Evolutionary conservation across 2,329 filamentous ascomycete species (phyloP).

Genomic region (Hawksworthiomyces lignivorus): DNA sequence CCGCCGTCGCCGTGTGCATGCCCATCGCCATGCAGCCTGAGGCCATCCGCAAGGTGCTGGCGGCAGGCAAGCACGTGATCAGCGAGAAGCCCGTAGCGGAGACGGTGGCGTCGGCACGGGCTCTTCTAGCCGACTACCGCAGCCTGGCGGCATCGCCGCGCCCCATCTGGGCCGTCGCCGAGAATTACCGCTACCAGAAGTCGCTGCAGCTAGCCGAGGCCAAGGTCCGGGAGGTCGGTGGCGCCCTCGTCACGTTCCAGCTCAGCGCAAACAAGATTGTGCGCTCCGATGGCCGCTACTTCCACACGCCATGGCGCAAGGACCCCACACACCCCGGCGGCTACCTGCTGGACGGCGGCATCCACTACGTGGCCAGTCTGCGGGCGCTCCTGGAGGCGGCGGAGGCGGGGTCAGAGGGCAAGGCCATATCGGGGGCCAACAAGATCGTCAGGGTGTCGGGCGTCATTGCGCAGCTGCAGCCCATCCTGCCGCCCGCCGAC

Average conservation of each 20-base stretch:
- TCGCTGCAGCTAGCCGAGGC: conserved; percentile 17
- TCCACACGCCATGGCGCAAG: conserved; percentile 52
- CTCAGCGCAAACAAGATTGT: conserved; percentile 38
- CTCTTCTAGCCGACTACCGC: conserved; percentile 24
- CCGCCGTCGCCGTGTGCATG: conserved; percentile 50
- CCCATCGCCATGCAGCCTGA: conserved; percentile 55
- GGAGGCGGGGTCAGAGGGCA: conserved; percentile 17
- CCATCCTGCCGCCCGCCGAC: conserved; percentile 57
- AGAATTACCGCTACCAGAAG: conserved; percentile 57
- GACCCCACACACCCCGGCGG: conserved; percentile 65
- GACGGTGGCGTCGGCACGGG: conserved; percentile 30
- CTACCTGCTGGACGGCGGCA: conserved; percentile 68
- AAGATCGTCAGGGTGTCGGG: conserved; percentile 43
- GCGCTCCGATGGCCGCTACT: conserved; percentile 36
- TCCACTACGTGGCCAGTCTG: conserved; percentile 61
- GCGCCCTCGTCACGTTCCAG: conserved; percentile 26
- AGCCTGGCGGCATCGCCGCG: conserved; percentile 14
- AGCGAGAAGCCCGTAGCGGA: conserved; percentile 62
- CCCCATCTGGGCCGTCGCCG: conserved; percentile 54
- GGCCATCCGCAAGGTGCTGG: conserved; percentile 49
- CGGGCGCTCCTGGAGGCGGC: conserved; percentile 47
- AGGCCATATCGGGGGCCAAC: conserved; percentile 19
- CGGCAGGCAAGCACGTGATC: conserved; percentile 62
- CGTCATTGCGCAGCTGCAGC: conserved; percentile 45
- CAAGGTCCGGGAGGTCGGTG: conserved; percentile 20